phyloP scores from a whole-genome alignment of 495 filamentous ascomycete species.

The Penicillium cosmopolitanum region DNA sequence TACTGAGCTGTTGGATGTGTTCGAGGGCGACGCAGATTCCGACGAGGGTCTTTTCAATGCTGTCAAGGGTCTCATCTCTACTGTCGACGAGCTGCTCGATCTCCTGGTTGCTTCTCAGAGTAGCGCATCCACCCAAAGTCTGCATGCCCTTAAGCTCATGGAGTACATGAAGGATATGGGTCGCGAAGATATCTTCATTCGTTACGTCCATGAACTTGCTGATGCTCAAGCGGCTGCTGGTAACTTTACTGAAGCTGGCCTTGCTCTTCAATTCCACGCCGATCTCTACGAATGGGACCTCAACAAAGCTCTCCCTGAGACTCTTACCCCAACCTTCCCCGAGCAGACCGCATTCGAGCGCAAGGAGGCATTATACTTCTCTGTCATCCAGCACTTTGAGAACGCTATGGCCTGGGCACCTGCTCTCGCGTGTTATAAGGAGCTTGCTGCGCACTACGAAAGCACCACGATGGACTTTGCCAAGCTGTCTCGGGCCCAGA shows the following conservation, averaged over 20 bases:
- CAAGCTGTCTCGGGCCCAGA: conserved; percentile 85
- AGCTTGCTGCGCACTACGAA: conserved; percentile 89
- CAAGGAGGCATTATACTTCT: conserved; percentile 89
- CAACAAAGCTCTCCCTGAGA: conserved; percentile 63
- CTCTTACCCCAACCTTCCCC: conserved; percentile 75
- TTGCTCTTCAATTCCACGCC: conserved; percentile 88
- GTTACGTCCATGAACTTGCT: conserved; percentile 93
- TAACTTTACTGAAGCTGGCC: conserved; percentile 87
- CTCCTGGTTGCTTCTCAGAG: conserved; percentile 91
- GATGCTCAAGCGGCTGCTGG: conserved; percentile 72
- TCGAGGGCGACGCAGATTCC: conserved; percentile 68
- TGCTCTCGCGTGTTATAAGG: conserved; percentile 87
- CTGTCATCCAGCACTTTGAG: conserved; percentile 93
- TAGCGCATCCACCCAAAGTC: conserved; percentile 74
- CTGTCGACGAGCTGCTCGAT: conserved; percentile 88
- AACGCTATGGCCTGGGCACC: conserved; percentile 91
- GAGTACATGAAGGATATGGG: conserved; percentile 97
- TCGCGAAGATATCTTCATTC: conserved; percentile 94
- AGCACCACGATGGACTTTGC: conserved; percentile 85
- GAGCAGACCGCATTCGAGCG: conserved; percentile 90
- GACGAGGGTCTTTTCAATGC: conserved; percentile 78
- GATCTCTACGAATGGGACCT: conserved; percentile 94
- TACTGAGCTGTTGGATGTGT: conserved; percentile 78
- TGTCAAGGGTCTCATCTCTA: conserved; percentile 75
- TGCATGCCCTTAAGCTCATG: conserved; percentile 90